Percentiles rank a stretch among this genome's conserved stretches.
Conservation (phyloP, 2,329 filamentous ascomycete species). For the Trichoderma atrobrunneum region DNA sequence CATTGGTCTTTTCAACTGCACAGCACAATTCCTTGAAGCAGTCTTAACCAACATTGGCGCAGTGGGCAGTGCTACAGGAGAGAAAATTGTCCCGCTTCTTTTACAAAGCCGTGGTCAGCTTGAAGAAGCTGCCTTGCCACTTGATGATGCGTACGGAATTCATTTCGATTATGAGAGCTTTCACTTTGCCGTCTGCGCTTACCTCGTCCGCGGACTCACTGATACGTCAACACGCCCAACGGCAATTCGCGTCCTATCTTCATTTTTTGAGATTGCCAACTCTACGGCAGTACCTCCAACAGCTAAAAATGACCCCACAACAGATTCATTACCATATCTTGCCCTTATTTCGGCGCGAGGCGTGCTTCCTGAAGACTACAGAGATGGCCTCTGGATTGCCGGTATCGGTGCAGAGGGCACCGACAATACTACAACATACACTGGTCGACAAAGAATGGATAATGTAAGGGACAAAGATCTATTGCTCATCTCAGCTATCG, state of each 20-base stretch:
- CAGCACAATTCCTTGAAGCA: slow-evolving; percentile 62
- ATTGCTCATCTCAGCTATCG: slow-evolving; percentile 60
- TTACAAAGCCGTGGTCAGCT: slow-evolving; percentile 59
- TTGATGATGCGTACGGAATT: slow-evolving; percentile 65
- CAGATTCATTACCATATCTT: slow-evolving; percentile 54
- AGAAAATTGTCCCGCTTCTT: slow-evolving; percentile 58
- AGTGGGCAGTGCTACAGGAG: slow-evolving; percentile 56
- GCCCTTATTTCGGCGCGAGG: slow-evolving; percentile 57
- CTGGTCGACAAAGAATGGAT: slow-evolving; percentile 34
- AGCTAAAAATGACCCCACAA: slow-evolving; percentile 21
- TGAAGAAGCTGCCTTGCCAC: slow-evolving; percentile 58
- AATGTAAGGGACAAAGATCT: slow-evolving; percentile 59
- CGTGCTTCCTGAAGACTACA: slow-evolving; percentile 56
- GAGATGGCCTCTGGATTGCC: slow-evolving; percentile 60
- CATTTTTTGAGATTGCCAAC: slow-evolving; percentile 50
- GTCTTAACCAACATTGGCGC: slow-evolving; percentile 63
- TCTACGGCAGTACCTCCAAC: slow-evolving; percentile 18
- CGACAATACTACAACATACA: slow-evolving; percentile 25
- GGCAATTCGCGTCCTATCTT: slow-evolving; percentile 59
- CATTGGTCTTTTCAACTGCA: slow-evolving; percentile 61
- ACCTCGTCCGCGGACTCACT: slow-evolving; percentile 61
- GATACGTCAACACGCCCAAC: slow-evolving; percentile 59
- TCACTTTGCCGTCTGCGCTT: slow-evolving; percentile 64
- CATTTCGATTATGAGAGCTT: slow-evolving; percentile 64
- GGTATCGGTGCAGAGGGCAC: slow-evolving; percentile 47